These are phyloP conservation scores for Penicillium maclennaniae DNA, from an alignment of 495 filamentous ascomycete species.

Conservation along the genomic window DNA sequence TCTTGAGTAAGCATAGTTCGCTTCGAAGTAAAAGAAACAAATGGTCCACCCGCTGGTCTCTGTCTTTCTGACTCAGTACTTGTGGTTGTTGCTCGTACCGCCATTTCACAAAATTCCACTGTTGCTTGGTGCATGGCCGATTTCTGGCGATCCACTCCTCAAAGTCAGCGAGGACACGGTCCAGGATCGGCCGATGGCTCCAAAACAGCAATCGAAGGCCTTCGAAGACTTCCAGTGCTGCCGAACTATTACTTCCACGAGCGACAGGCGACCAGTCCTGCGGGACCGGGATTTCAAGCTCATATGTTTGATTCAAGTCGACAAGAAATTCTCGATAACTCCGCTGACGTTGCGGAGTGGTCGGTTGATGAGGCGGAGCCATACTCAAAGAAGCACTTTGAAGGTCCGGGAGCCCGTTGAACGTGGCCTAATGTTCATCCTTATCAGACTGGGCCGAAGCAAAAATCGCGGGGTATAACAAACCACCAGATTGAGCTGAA, in stretches of 20 bases:
- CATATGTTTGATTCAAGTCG: constrained; percentile 23
- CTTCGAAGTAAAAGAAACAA: constrained; percentile 26
- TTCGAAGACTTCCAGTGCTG: constrained; percentile 12
- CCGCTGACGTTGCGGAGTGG: constrained; percentile 20
- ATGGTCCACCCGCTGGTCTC: constrained; percentile 22
- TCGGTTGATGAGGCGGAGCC: constrained; percentile 3
- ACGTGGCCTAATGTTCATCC: not conserved
- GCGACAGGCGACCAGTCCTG: constrained; percentile 16
- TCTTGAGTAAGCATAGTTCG: constrained; percentile 4
- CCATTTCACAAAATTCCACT: not conserved
- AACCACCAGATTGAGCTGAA: not conserved
- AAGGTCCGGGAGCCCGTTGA: not conserved
- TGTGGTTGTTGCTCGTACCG: not conserved
- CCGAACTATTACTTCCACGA: not conserved
- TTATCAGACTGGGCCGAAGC: not conserved
- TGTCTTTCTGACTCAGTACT: constrained; percentile 7
- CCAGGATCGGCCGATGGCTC: constrained; percentile 11
- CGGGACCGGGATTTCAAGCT: constrained; percentile 24
- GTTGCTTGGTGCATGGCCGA: not conserved
- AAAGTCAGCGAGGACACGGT: constrained; percentile 18
- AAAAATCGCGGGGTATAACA: not conserved
- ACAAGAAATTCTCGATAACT: constrained; percentile 16
- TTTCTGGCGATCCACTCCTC: constrained; percentile 23
- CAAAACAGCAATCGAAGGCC: constrained; percentile 20
- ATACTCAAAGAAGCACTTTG: not conserved